Base-by-base conservation (phyloP, 2,329 filamentous ascomycete genomes). In the Sporothrix schenckii region DNA sequence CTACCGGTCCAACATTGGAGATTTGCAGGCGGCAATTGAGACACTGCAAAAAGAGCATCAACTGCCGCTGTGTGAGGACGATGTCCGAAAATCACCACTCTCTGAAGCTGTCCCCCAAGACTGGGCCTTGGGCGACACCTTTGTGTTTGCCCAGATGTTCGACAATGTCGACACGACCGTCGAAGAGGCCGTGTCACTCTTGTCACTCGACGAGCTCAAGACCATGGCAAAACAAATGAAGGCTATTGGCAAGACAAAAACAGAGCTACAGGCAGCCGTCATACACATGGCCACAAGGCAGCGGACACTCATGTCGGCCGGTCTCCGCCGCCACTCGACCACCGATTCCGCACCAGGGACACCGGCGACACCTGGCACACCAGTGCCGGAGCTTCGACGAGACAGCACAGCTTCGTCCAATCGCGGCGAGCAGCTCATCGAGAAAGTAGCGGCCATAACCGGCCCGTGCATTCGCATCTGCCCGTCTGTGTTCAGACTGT, bases 161-260 rank as follows among this genome's bases (percentile, higher is more conserved):
- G 87, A 91, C 70, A 85, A 91, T 10, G 83, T 86, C 71, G 93
- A 98, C 72, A 89, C 84, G 6, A 91, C 89, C 0, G 80, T 98
- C 1, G 91, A 97, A 77, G 93, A 97, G 78, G 94, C 94, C 2
- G 91, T 92, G 0, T 88, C 90, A 0, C 82, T 98, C 0, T 81
- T 99, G 5, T 87, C 89, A n/a, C 82, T 98, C 0, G 93, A 97
- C 61, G 95, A 99, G 80, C 83, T 98, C 27, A 98, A 95, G 77
- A 78, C 80, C 0, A 80, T 99, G 13, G 92, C 93, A 1, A 97
- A 92, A 77, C 92, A 97, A 74, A 92, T 89, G 3, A 97, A 93
- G 75, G 86, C 96, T 0, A 88, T 92, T 75, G 94, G 94, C 1
- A 95, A 92, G 79, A 97, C 92, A 76, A 99, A 99, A 78, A 83